Percentiles rank a stretch among this genome's conserved stretches.
Conservation (phyloP, 108 stramenopile species). For the Pseudonitzschia delicatissima region DNA sequence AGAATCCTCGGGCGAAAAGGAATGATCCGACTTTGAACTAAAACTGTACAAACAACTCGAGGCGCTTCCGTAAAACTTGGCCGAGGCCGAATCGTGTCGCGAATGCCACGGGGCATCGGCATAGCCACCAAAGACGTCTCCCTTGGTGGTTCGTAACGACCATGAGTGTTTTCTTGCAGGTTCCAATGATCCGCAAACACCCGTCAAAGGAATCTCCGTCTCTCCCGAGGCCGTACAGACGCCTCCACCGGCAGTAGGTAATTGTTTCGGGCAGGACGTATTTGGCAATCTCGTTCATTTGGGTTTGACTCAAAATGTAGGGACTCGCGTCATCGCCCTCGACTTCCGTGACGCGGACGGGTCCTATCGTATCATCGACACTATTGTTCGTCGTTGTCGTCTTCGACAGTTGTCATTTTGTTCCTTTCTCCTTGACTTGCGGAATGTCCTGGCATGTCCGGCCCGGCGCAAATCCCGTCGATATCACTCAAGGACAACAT, state of each 20-base stretch:
- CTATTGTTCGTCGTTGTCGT: conserved; percentile 19
- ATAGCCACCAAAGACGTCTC: conserved; percentile 78
- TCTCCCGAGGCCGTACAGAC: conserved; percentile 71
- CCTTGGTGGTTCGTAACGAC: conserved; percentile 63
- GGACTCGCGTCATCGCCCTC: conserved; percentile 14
- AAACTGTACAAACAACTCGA: conserved; percentile 51
- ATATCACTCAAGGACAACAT: conserved; percentile 17
- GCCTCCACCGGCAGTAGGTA: conserved; percentile 72
- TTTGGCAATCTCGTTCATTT: conserved; percentile 52
- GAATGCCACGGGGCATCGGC: conserved; percentile 74
- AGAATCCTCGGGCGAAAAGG: not conserved
- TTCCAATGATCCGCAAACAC: conserved; percentile 61
- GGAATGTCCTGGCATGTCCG: not conserved
- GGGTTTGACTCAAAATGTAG: conserved; percentile 31
- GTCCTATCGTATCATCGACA: conserved; percentile 19
- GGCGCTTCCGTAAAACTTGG: conserved; percentile 67
- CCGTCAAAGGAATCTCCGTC: conserved; percentile 86
- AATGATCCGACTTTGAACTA: not conserved
- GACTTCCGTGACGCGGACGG: conserved; percentile 16
- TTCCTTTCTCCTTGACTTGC: not conserved
- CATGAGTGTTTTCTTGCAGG: conserved; percentile 56
- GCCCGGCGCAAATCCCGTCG: not conserved
- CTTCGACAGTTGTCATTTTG: conserved; percentile 7
- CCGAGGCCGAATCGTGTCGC: conserved; percentile 13
- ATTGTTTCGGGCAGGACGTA: conserved; percentile 62